Evolutionary conservation across 2,329 filamentous ascomycete genomes (phyloP).

Genomic region (Scedosporium minutisporum): DNA sequence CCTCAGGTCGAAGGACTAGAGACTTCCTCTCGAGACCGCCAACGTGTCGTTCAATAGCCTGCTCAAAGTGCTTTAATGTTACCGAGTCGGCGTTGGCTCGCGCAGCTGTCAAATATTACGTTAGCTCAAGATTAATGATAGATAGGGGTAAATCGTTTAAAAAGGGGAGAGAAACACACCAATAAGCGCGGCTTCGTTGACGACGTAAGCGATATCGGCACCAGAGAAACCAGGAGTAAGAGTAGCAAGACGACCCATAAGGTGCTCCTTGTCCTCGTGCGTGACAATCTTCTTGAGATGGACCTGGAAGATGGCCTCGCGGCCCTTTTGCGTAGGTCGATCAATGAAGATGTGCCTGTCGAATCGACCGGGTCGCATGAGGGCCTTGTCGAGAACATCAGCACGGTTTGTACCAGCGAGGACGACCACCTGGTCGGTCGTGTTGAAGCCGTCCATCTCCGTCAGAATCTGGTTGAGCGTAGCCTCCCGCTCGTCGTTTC

Average conservation of each 20-base stretch:
- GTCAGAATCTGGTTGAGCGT: constrained; percentile 98
- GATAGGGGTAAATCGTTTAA: background rate
- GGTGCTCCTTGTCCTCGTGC: constrained; percentile 75
- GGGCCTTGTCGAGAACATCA: constrained; percentile 86
- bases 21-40: constrained; percentile 97
- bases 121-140: constrained; percentile 1
- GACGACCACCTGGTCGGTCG: constrained; percentile 89
- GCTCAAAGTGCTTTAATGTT: constrained; percentile 85
- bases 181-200: constrained; percentile 93
- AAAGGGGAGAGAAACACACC: constrained; percentile 47
- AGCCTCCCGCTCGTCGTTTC: constrained; percentile 93
- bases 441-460: constrained; percentile 99
- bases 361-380: constrained; percentile 95
- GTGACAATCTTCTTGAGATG: constrained; percentile 94
- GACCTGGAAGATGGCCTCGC: constrained; percentile 91
- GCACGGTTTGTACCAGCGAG: constrained; percentile 93
- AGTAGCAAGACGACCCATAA: constrained; percentile 81
- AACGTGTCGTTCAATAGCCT: constrained; percentile 94
- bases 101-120: constrained; percentile 50
- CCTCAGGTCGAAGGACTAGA: constrained; percentile 80
- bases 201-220: constrained; percentile 96
- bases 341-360: constrained; percentile 96
- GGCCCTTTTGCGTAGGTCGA: constrained; percentile 89
- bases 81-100: constrained; percentile 72
- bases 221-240: constrained; percentile 94